Evolutionary conservation across 495 filamentous ascomycete species (phyloP).

Genomic region (Tuber magnatum): DNA sequence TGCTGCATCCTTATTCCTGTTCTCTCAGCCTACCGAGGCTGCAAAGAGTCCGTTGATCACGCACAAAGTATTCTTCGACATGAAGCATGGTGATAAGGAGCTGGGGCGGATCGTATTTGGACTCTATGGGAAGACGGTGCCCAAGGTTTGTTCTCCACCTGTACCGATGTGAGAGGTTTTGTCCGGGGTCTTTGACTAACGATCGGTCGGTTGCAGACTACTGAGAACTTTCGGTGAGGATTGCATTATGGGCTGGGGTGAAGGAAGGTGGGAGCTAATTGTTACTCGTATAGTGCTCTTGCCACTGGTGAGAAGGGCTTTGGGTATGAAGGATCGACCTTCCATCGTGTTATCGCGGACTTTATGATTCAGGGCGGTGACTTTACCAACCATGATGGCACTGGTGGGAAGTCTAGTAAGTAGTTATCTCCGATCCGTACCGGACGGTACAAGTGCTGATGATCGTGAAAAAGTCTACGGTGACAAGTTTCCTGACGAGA

Average conservation of each 20-base stretch:
- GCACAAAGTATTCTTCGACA: constrained; percentile 93
- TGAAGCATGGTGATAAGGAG: constrained; percentile 77
- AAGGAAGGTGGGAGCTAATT: neutral
- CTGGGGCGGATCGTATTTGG: constrained; percentile 85
- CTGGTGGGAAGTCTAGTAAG: constrained; percentile 78
- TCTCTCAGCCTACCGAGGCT: constrained; percentile 60
- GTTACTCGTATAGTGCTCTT: constrained; percentile 55
- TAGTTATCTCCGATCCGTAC: neutral
- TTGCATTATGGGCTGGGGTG: neutral
- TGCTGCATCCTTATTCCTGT: constrained; percentile 61
- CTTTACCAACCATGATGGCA: constrained; percentile 93
- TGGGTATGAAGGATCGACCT: constrained; percentile 87
- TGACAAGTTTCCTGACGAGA: constrained; percentile 42
- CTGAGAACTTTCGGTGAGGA: constrained; percentile 82
- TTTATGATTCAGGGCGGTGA: constrained; percentile 99
- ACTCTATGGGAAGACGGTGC: constrained; percentile 97
- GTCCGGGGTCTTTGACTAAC: constrained; percentile 19
- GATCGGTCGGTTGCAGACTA: constrained; percentile 51
- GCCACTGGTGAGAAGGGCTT: constrained; percentile 96
- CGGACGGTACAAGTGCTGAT: constrained; percentile 13
- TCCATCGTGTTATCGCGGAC: constrained; percentile 96
- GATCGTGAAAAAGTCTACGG: constrained; percentile 26
- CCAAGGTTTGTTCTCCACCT: constrained; percentile 52
- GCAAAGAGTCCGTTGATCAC: constrained; percentile 94
- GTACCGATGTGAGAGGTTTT: neutral